Evolutionary conservation across 495 filamentous ascomycete species (phyloP), one percentile per base, ranked within the genome.

Genomic region (Tuber magnatum): DNA sequence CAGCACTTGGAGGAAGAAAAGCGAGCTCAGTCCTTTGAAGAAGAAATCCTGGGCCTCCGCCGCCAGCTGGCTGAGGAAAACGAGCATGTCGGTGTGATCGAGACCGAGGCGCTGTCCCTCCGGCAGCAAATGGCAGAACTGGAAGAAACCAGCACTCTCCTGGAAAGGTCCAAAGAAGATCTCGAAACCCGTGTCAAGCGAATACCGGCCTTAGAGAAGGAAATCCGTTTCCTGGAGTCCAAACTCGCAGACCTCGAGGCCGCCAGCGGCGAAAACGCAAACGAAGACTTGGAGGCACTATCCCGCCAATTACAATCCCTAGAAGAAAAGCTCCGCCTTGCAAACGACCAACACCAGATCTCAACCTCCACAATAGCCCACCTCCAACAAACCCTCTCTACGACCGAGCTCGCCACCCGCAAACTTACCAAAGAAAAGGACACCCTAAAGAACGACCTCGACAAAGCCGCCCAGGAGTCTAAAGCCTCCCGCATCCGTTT

Each of bases 401-500:
- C 51, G 22, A 35, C 32, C 14, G 73, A 80, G 24, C 48, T 61
- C 7, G 48, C 51, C 18, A 69, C 42, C 8, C 77, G 75, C 46
- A 69, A 77, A 35, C 73, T 79, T 3, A 35, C 70, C 18, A 77
- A 71, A 1, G 77, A 80, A 39, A 80, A 80, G 71, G 74, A 77
- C 22, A 71, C 42, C 32, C 44, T 79, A 6, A 81, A 81, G 40
- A 72, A 72, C 0, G 71, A 78, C 22, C 73, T 80, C 4, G 73
- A 75, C 32, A 73, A 76, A 18, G 71, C 80, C 0, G 76, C 71
- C 18, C 51, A 6, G 3, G 80, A 81, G 68, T 71, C 76, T 1
- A 81, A 81, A 68, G 73, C 76, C 1, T 76, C 80, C 6, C 71
- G 80, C 12, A 72, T 77, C 16, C 68, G 76, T 14, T 81, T 81